phyloP scores from a whole-genome alignment of 2,329 filamentous ascomycete species.

The Fusarium acutatum region DNA sequence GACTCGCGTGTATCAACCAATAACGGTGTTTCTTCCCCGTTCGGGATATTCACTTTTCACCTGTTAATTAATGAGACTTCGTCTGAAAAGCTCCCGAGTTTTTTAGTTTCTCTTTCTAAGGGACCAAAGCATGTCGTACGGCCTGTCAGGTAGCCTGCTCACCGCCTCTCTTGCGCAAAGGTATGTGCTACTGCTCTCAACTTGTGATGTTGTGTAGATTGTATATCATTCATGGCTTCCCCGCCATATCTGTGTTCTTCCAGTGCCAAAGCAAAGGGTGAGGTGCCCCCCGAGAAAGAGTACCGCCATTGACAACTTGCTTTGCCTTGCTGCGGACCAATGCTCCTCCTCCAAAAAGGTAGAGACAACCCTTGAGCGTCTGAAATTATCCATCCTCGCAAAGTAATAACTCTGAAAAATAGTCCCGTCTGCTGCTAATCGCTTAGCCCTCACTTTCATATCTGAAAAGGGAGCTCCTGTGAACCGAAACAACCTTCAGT shows the following conservation, averaged over 20 bases:
- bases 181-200: not conserved
- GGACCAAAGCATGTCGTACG: too few relatives aligned
- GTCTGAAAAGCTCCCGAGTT: not conserved
- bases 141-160: not conserved
- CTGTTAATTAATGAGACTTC: not conserved
- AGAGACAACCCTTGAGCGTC: not conserved
- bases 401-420: not conserved
- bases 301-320: not conserved
- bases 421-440: too few relatives aligned
- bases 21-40: not conserved
- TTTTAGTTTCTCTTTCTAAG: not conserved
- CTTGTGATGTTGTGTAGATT: not conserved
- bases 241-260: too few relatives aligned
- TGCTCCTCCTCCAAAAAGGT: not conserved
- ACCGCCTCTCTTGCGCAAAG: not conserved
- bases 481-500: not conserved
- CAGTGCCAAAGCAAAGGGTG: not conserved
- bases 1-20: not conserved
- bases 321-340: too few relatives aligned
- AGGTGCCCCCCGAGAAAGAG: too few relatives aligned
- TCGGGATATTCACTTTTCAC: not conserved
- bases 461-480: not conserved
- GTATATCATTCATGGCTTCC: not conserved
- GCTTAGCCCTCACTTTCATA: not conserved
- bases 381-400: accelerated